phyloP scores from a whole-genome alignment of 2,329 filamentous ascomycete species.

The Botrytis galanthina region DNA sequence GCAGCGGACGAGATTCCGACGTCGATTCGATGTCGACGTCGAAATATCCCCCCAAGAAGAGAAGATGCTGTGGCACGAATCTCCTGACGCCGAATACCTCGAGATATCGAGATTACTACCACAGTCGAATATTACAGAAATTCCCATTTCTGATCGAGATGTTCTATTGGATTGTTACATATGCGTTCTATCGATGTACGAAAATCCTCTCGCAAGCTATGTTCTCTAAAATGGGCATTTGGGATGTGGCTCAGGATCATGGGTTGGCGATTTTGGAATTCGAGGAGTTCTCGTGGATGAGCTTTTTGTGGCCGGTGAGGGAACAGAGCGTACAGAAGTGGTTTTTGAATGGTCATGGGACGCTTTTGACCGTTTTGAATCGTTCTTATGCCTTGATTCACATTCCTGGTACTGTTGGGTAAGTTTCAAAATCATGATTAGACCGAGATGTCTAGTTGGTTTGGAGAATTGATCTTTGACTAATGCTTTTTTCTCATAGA shows the following conservation, averaged over 20 bases:
- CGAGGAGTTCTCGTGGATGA: conserved; percentile 51
- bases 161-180: conserved; percentile 63
- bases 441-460: not conserved
- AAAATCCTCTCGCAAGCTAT: conserved; percentile 35
- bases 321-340: conserved; percentile 55
- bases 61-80: conserved; percentile 49
- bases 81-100: conserved; percentile 58
- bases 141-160: conserved; percentile 65
- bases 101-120: conserved; percentile 57
- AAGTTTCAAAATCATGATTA: conserved; percentile 26
- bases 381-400: conserved; percentile 59
- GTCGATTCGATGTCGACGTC: conserved; percentile 32
- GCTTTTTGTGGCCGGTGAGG: conserved; percentile 51
- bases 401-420: conserved; percentile 60
- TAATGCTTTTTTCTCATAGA: conserved; percentile 38
- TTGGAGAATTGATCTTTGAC: not conserved
- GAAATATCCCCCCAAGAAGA: conserved; percentile 47
- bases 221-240: conserved; percentile 46
- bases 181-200: conserved; percentile 37
- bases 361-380: conserved; percentile 54
- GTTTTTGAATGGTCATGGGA: conserved; percentile 54
- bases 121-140: conserved; percentile 63
- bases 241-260: conserved; percentile 55
- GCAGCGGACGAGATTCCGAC: conserved; percentile 25
- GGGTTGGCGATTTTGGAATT: conserved; percentile 54